A percentile compares a stretch with the other conserved stretches of the same genome.
Conservation (phyloP, 1,284 basidiomycete species). For the Apiotrichum siamense region DNA sequence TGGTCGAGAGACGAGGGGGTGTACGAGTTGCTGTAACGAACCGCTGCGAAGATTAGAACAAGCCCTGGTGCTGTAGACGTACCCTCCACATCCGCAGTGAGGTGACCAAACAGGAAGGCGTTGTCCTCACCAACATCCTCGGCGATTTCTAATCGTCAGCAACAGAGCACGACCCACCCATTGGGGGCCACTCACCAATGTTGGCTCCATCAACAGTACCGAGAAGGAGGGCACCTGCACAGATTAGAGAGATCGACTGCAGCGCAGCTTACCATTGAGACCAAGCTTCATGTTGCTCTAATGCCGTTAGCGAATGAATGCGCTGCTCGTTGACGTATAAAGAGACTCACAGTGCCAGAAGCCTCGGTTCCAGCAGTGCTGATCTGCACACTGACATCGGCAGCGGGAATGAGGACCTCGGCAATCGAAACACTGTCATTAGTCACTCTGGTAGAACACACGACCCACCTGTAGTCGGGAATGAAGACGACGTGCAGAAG, state of each 20-base stretch:
- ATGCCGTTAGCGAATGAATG: background rate
- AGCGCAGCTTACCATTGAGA: slow-evolving; percentile 48
- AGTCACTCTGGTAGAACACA: background rate
- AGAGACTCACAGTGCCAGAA: slow-evolving; percentile 42
- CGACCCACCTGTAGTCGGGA: slow-evolving; percentile 56
- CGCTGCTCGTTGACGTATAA: no score
- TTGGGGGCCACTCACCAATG: slow-evolving; percentile 53
- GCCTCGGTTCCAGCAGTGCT: slow-evolving; percentile 85
- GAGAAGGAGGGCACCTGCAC: slow-evolving; percentile 71
- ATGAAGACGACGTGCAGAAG: slow-evolving; percentile 75
- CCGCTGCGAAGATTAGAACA: slow-evolving; percentile 33
- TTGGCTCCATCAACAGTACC: slow-evolving; percentile 73
- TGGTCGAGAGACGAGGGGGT: slow-evolving; percentile 70
- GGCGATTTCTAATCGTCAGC: slow-evolving; percentile 58
- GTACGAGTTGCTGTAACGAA: slow-evolving; percentile 76
- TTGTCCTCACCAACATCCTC: slow-evolving; percentile 74
- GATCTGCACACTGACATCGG: slow-evolving; percentile 87
- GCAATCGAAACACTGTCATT: slow-evolving; percentile 61
- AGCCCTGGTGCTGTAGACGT: background rate
- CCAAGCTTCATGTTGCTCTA: slow-evolving; percentile 74
- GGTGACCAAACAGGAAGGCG: slow-evolving; percentile 47
- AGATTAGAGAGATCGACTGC: background rate
- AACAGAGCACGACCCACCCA: background rate
- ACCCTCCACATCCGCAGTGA: slow-evolving; percentile 57
- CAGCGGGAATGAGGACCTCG: slow-evolving; percentile 83